These are phyloP conservation scores for Penicillium diatomitis DNA, from an alignment of 495 filamentous ascomycete species.

Conservation along the genomic window DNA sequence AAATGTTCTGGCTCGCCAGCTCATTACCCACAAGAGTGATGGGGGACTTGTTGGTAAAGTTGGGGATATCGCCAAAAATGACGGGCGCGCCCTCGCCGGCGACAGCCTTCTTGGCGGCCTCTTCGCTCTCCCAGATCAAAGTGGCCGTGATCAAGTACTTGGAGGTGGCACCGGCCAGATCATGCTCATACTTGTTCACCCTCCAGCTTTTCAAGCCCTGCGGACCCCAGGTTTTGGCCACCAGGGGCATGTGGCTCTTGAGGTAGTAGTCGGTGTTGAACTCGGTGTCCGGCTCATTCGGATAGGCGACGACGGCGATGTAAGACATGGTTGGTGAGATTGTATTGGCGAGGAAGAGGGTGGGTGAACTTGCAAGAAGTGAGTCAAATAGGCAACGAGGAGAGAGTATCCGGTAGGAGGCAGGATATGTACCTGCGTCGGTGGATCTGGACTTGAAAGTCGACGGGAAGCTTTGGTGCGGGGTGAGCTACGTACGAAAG, in stretches of 20 bases:
- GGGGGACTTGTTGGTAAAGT: conserved; percentile 21
- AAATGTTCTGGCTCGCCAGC: background rate
- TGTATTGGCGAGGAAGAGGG: background rate
- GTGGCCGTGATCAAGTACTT: conserved; percentile 14
- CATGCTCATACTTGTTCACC: conserved; percentile 11
- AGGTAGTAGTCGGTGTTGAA: conserved; percentile 22
- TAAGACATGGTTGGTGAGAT: conserved; percentile 7
- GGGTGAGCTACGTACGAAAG: too few relatives aligned
- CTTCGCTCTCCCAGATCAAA: conserved; percentile 16
- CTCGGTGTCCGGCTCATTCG: conserved; percentile 12
- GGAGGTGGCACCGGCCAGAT: conserved; percentile 9
- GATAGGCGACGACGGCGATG: conserved; percentile 15
- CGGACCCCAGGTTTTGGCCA: conserved; percentile 13
- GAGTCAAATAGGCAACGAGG: background rate
- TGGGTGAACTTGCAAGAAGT: background rate
- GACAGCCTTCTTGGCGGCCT: conserved; percentile 7
- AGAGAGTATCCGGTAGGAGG: background rate
- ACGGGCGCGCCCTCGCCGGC: conserved; percentile 1
- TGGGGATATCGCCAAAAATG: conserved; percentile 20
- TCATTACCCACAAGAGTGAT: conserved; percentile 13
- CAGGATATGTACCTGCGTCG: too few relatives aligned
- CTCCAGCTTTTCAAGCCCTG: conserved; percentile 14
- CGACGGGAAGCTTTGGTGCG: too few relatives aligned
- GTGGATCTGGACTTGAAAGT: too few relatives aligned
- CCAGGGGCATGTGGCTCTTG: conserved; percentile 19